phyloP scores from a whole-genome alignment of 108 stramenopile genomes.

The Cylindrotheca fusiformis region DNA sequence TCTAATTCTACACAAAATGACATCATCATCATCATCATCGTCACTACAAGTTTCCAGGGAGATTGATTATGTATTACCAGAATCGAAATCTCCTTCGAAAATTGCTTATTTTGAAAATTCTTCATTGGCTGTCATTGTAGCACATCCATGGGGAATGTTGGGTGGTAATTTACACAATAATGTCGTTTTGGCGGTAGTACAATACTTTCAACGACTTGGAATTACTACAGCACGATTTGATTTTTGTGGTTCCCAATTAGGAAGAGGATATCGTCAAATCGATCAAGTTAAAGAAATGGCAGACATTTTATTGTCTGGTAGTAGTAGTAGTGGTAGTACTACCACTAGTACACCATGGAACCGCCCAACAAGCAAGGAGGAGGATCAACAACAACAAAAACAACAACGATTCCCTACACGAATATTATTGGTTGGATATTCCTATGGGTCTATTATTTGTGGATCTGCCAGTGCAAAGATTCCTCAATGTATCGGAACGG shows the following conservation, averaged over 20 bases:
- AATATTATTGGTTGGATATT: constrained; percentile 57
- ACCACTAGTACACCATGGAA: background rate
- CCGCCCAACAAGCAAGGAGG: constrained; percentile 8
- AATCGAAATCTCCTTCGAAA: constrained; percentile 13
- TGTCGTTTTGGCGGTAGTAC: constrained; percentile 41
- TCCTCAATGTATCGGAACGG: constrained; percentile 39
- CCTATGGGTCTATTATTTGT: constrained; percentile 53
- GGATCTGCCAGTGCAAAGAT: constrained; percentile 40
- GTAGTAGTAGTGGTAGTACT: constrained; percentile 4
- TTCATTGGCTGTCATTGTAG: constrained; percentile 42
- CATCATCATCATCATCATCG: too few species aligned
- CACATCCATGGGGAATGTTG: constrained; percentile 63
- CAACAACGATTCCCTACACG: constrained; percentile 7
- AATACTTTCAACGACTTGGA: constrained; percentile 50
- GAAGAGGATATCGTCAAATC: constrained; percentile 43
- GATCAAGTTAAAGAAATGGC: constrained; percentile 47
- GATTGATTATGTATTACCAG: constrained; percentile 12
- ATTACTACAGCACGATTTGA: constrained; percentile 53
- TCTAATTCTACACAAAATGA: too few species aligned
- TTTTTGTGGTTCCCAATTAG: constrained; percentile 42
- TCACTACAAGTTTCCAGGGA: too few species aligned
- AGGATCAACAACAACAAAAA: constrained; percentile 2
- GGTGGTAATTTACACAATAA: constrained; percentile 67
- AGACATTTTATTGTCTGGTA: constrained; percentile 29
- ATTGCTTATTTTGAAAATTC: constrained; percentile 30